Conservation (phyloP, 768 basidiomycete species). For the Tulasnella sp. region DNA sequence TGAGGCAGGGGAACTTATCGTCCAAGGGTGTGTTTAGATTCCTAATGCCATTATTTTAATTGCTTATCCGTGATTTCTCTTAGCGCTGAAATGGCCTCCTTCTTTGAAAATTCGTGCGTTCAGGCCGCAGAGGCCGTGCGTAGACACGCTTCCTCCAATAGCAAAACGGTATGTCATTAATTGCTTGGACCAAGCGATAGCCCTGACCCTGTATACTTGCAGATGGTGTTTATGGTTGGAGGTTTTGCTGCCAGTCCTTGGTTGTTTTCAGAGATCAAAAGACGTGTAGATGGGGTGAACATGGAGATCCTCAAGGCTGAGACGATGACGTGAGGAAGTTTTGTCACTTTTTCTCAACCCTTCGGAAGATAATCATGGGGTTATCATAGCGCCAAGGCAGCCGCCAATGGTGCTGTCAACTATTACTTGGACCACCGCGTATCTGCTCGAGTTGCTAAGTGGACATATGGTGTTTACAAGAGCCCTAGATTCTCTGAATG, state of each 20-base stretch:
- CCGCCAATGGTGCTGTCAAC: constrained; percentile 70
- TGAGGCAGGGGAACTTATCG: too few species aligned
- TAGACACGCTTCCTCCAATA: constrained; percentile 25
- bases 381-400: constrained; percentile 64
- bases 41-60: too few species aligned
- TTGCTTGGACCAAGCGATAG: too few species aligned
- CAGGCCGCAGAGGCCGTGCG: constrained; percentile 29
- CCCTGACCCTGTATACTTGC: constrained; percentile 1
- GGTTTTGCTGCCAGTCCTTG: constrained; percentile 75
- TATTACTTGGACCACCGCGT: constrained; percentile 80
- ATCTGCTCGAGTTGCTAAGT: constrained; percentile 64
- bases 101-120: constrained; percentile 35
- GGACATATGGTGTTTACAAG: constrained; percentile 71
- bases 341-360: background rate
- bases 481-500: too few species aligned
- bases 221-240: constrained; percentile 74
- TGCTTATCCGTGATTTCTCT: too few species aligned
- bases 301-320: constrained; percentile 59
- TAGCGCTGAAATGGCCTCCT: constrained; percentile 29
- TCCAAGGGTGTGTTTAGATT: too few species aligned
- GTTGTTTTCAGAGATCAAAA: constrained; percentile 64
- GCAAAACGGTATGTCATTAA: too few species aligned
- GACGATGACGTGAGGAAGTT: constrained; percentile 54
- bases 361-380: background rate
- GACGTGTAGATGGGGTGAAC: constrained; percentile 43